Evolutionary conservation across 1,284 basidiomycete species (phyloP).

Genomic region (Somion occarium): DNA sequence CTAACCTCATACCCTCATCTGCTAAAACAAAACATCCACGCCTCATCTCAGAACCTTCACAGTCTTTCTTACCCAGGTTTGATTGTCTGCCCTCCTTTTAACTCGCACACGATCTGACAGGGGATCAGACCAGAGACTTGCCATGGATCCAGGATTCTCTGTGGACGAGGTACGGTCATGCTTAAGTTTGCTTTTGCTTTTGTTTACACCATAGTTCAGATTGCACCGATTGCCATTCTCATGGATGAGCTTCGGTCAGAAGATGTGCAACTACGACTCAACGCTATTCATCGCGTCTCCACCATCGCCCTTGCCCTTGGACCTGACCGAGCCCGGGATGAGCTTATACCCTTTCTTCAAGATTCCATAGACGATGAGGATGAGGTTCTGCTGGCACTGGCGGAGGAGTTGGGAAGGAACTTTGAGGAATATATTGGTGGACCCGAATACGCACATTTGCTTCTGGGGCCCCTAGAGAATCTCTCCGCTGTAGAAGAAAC

Average conservation of each 20-base stretch:
- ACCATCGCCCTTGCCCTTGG: constrained; percentile 98
- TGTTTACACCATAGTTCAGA: constrained; percentile 36
- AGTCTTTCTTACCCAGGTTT: background rate
- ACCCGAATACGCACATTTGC: constrained; percentile 80
- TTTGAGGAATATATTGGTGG: constrained; percentile 97
- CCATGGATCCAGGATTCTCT: constrained; percentile 60
- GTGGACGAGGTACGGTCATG: constrained; percentile 44
- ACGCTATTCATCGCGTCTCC: constrained; percentile 96
- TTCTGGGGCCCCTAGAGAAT: constrained; percentile 94
- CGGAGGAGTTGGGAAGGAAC: constrained; percentile 91
- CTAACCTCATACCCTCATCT: background rate
- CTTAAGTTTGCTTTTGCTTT: background rate
- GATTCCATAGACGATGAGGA: constrained; percentile 99
- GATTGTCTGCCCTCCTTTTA: background rate
- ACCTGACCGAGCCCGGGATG: constrained; percentile 91
- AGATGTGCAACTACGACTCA: constrained; percentile 91
- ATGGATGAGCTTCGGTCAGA: constrained; percentile 96
- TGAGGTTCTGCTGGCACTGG: constrained; percentile 94
- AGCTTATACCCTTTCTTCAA: constrained; percentile 95
- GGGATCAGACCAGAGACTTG: constrained; percentile 12
- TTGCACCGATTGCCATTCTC: constrained; percentile 82
- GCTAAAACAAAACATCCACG: background rate
- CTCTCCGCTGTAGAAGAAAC: constrained; percentile 98
- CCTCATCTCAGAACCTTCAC: background rate
- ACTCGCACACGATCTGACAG: background rate